These are phyloP conservation scores for Sporothrix schenckii DNA, from an alignment of 2,329 filamentous ascomycete species.

Conservation along the genomic window DNA sequence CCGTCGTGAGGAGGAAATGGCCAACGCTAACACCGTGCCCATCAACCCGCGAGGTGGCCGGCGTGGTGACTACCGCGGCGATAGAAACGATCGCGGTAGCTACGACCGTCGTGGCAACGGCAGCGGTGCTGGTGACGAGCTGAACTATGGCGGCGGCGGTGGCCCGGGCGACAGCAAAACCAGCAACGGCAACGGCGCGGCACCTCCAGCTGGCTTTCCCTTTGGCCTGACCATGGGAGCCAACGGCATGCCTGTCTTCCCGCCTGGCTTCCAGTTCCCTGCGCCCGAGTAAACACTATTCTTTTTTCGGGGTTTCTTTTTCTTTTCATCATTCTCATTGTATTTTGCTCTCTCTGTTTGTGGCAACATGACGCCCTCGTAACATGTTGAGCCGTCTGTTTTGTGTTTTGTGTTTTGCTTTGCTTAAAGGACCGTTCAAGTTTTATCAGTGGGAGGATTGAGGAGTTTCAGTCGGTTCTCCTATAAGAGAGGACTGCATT, in stretches of 20 bases:
- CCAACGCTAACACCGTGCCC: slow-evolving; percentile 27
- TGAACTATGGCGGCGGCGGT: slow-evolving; percentile 38
- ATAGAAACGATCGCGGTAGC: not conserved
- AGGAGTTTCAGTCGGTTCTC: not conserved
- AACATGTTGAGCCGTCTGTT: too few species aligned
- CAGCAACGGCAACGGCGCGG: slow-evolving; percentile 34
- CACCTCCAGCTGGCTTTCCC: slow-evolving; percentile 46
- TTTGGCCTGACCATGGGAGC: slow-evolving; percentile 51
- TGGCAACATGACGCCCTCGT: too few species aligned
- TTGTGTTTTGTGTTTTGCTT: not conserved
- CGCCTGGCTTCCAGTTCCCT: slow-evolving; percentile 50
- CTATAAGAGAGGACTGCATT: not conserved
- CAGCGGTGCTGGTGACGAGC: slow-evolving; percentile 35
- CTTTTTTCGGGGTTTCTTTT: not conserved
- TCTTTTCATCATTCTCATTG: not conserved
- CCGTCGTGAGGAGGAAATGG: slow-evolving; percentile 45
- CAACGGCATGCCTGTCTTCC: slow-evolving; percentile 56
- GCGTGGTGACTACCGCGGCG: slow-evolving; percentile 32
- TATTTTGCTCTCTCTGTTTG: too few species aligned
- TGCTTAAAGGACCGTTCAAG: not conserved
- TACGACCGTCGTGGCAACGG: slow-evolving; percentile 33
- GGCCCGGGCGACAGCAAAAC: slow-evolving; percentile 39
- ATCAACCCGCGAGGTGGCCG: slow-evolving; percentile 28
- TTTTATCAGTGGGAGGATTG: not conserved
- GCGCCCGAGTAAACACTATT: slow-evolving; percentile 30